phyloP scores from a whole-genome alignment of 2,329 filamentous ascomycete genomes.

The Fusarium sp. region DNA sequence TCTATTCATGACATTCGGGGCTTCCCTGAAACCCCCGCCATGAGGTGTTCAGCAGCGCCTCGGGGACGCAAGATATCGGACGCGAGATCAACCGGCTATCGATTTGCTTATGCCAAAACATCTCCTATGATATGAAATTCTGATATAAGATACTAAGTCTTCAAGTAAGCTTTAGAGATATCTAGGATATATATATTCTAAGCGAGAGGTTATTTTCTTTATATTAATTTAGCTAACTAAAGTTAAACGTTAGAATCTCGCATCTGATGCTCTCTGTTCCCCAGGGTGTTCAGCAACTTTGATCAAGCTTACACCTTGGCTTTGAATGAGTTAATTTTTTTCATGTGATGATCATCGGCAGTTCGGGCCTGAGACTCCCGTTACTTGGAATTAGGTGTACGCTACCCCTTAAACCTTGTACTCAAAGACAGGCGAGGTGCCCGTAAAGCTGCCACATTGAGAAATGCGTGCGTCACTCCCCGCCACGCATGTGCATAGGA shows the following conservation, averaged over 20 bases:
- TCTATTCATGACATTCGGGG: constrained; percentile 19
- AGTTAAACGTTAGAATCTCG: too few species aligned
- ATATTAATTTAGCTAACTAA: too few species aligned
- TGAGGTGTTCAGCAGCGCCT: constrained; percentile 21
- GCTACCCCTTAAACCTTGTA: constrained; percentile 32
- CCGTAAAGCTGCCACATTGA: constrained; percentile 19
- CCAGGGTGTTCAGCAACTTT: constrained; percentile 27
- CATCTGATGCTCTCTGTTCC: too few species aligned
- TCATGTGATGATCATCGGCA: constrained; percentile 40
- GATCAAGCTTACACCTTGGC: constrained; percentile 24
- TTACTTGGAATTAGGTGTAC: constrained; percentile 31
- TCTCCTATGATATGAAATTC: too few species aligned
- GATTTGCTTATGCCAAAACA: too few species aligned
- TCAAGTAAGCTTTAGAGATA: too few species aligned
- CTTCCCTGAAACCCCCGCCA: constrained; percentile 39
- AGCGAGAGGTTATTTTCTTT: too few species aligned
- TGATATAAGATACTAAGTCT: too few species aligned
- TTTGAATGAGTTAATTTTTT: constrained; percentile 29
- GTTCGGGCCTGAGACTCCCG: constrained; percentile 31
- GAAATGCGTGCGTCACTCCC: constrained; percentile 44
- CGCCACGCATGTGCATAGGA: constrained; percentile 37
- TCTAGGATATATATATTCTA: too few species aligned
- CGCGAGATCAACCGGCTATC: too few species aligned
- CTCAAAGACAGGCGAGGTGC: constrained; percentile 17
- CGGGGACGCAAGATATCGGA: too few species aligned